phyloP scores from a whole-genome alignment of 2,329 filamentous ascomycete species.

The Monascus ruber region DNA sequence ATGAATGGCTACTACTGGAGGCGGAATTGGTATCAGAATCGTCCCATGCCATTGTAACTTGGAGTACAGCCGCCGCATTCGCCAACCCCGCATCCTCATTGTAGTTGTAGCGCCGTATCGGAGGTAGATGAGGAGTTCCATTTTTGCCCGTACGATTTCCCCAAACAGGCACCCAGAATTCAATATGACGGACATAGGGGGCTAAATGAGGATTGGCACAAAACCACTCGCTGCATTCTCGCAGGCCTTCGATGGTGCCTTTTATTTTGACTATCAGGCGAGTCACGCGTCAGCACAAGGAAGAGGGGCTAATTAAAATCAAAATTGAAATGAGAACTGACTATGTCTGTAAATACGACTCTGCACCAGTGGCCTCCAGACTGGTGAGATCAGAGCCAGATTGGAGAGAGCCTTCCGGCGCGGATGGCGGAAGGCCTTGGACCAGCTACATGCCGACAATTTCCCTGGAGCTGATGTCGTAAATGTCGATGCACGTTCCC shows the following conservation, averaged over 20 bases:
- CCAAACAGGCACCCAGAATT: slow-evolving; percentile 68
- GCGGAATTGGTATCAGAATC: slow-evolving; percentile 13
- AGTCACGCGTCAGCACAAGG: background rate
- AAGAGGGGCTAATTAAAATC: background rate
- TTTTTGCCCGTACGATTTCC: slow-evolving; percentile 43
- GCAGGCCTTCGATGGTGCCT: slow-evolving; percentile 53
- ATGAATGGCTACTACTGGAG: slow-evolving; percentile 20
- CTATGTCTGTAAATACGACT: slow-evolving; percentile 60
- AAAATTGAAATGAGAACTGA: slow-evolving; percentile 12
- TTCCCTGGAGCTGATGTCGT: slow-evolving; percentile 46
- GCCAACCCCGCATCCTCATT: slow-evolving; percentile 13
- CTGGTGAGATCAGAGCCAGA: slow-evolving; percentile 45
- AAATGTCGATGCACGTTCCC: slow-evolving; percentile 52
- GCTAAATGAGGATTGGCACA: slow-evolving; percentile 47
- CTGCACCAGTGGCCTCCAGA: slow-evolving; percentile 60
- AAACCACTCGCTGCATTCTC: slow-evolving; percentile 52
- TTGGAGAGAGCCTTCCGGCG: slow-evolving; percentile 56
- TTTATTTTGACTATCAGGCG: slow-evolving; percentile 52
- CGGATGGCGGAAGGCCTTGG: slow-evolving; percentile 54
- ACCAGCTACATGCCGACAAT: slow-evolving; percentile 46
- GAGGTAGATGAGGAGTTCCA: slow-evolving; percentile 27
- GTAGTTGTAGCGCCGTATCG: slow-evolving; percentile 12
- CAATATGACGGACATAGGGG: slow-evolving; percentile 57
- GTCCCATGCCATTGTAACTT: slow-evolving; percentile 16
- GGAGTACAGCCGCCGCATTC: slow-evolving; percentile 11